These are phyloP conservation scores for Ramularia endophylla DNA, from an alignment of 2,329 filamentous ascomycete species.

Conservation along the genomic window DNA sequence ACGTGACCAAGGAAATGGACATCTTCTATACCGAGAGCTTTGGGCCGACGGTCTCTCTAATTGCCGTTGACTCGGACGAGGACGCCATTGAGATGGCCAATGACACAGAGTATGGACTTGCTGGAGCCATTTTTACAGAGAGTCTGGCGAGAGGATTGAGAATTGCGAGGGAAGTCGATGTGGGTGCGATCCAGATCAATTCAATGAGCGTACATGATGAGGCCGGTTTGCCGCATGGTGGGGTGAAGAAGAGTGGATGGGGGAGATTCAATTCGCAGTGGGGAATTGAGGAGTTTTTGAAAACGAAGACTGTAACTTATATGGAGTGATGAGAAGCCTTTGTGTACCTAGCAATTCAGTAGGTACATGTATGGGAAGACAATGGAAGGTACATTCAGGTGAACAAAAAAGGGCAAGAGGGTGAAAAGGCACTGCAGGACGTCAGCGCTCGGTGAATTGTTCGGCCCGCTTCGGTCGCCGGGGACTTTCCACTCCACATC, in stretches of 20 bases:
- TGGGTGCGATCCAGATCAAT: constrained; percentile 54
- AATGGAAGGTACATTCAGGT: no score
- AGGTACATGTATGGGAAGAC: no score
- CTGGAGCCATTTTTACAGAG: constrained; percentile 64
- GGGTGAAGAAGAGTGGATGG: constrained; percentile 45
- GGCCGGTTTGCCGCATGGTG: constrained; percentile 46
- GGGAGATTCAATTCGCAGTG: no score
- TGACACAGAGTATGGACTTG: constrained; percentile 73
- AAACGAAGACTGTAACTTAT: constrained; percentile 26
- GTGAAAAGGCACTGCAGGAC: no score
- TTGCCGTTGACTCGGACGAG: constrained; percentile 59
- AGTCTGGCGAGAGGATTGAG: constrained; percentile 49
- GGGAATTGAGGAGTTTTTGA: constrained; percentile 18
- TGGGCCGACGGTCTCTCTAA: constrained; percentile 65
- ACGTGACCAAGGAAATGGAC: constrained; percentile 65
- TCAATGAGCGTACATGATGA: constrained; percentile 48
- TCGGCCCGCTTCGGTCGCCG: no score
- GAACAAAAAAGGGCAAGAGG: no score
- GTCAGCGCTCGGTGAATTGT: no score
- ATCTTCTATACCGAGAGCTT: constrained; percentile 72
- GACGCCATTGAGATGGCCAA: constrained; percentile 70
- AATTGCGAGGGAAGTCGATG: constrained; percentile 47
- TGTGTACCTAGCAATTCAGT: no score
- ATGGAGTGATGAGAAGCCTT: no score
- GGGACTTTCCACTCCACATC: no score